Conservation (phyloP, 768 basidiomycete species). For the Pholiota conissans region DNA sequence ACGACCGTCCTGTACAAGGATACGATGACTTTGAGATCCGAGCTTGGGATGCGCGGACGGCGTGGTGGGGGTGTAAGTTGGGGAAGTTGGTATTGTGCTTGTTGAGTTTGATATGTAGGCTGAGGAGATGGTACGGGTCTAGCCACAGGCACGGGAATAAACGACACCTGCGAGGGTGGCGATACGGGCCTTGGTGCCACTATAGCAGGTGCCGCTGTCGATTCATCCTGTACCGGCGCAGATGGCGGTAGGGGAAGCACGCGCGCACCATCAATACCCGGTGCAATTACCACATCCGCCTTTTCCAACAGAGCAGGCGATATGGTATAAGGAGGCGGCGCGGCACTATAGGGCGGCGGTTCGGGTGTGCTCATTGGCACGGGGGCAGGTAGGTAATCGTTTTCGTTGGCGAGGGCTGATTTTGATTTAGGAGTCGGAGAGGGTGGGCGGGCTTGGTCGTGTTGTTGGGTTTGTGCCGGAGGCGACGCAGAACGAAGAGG, state of each 20-base stretch:
- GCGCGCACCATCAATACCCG: too few species aligned
- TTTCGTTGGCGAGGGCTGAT: background rate
- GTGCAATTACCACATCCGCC: background rate
- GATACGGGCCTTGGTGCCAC: background rate
- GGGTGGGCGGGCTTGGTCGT: too few species aligned
- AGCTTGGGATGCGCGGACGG: conserved; percentile 15
- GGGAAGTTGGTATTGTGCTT: background rate
- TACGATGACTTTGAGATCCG: conserved; percentile 21
- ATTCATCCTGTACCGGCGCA: background rate
- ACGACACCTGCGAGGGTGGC: background rate
- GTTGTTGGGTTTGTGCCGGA: background rate
- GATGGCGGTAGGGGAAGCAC: background rate
- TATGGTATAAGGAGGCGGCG: conserved; percentile 4
- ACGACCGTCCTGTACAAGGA: conserved; percentile 24
- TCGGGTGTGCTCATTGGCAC: too few species aligned
- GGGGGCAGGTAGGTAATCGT: too few species aligned
- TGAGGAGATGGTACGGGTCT: conserved; percentile 2
- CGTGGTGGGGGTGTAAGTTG: background rate
- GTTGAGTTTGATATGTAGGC: too few species aligned
- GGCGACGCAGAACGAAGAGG: background rate
- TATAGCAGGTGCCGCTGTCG: background rate
- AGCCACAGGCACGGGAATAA: background rate
- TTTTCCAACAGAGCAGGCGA: background rate
- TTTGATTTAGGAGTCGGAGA: too few species aligned
- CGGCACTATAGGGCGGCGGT: background rate